These are phyloP conservation scores for Marasmius oreades DNA, from an alignment of 1,284 basidiomycete genomes.

Conservation along the genomic window DNA sequence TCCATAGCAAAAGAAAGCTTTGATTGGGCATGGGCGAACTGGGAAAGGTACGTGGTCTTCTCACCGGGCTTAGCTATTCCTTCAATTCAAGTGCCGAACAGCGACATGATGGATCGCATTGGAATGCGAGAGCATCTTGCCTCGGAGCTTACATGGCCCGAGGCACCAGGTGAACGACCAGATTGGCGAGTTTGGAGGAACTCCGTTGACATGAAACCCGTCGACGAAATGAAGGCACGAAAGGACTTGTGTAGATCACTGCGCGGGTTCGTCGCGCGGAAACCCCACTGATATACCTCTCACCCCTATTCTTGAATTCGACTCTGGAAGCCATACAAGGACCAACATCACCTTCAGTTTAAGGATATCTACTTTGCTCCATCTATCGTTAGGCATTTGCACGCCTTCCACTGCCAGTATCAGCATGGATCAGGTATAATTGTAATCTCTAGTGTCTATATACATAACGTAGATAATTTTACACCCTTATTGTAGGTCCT, in stretches of 20 bases:
- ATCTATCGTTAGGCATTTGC: background rate
- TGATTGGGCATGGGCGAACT: conserved; percentile 61
- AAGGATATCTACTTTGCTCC: background rate
- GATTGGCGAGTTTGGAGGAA: conserved; percentile 55
- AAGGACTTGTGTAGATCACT: conserved; percentile 12
- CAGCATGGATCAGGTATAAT: too few species aligned
- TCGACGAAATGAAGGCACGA: conserved; percentile 1
- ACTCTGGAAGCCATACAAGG: background rate
- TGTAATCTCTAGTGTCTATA: too few species aligned
- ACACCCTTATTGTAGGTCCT: too few species aligned
- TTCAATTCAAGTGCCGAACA: conserved; percentile 23
- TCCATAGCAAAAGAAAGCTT: conserved; percentile 55
- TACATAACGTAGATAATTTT: too few species aligned
- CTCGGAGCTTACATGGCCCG: conserved; percentile 48
- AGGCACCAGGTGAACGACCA: conserved; percentile 44
- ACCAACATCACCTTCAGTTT: background rate
- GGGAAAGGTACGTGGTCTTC: conserved; percentile 53
- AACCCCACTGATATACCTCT: background rate
- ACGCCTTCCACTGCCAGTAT: too few species aligned
- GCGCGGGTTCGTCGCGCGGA: conserved; percentile 17
- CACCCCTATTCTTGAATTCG: background rate
- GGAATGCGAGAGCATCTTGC: conserved; percentile 49
- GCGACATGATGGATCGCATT: conserved; percentile 75
- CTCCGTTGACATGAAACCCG: conserved; percentile 15
- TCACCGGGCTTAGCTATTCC: conserved; percentile 3